phyloP scores from a whole-genome alignment of 1,284 basidiomycete species.

The Bjerkandera adusta region DNA sequence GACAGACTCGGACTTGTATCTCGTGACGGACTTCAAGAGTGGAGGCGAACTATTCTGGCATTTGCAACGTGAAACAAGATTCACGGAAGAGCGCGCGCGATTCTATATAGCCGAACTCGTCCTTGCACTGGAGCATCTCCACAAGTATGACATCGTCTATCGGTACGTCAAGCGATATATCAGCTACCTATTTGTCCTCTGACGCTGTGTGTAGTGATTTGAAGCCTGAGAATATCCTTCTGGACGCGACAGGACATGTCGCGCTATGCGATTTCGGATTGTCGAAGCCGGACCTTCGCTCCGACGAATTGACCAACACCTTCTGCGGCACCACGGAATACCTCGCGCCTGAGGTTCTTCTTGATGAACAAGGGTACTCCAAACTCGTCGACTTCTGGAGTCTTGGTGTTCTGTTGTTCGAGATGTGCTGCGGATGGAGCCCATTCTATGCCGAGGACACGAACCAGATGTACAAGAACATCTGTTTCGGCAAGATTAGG shows the following conservation, averaged over 20 bases:
- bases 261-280: conserved; percentile 97
- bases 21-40: conserved; percentile 99
- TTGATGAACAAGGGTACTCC: conserved; percentile 98
- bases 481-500: conserved; percentile 98
- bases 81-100: conserved; percentile 87
- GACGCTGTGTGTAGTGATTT: conserved; percentile 60
- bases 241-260: conserved; percentile 96
- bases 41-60: conserved; percentile 99
- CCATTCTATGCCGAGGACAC: conserved; percentile 99
- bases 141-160: conserved; percentile 97
- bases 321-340: conserved; percentile 98
- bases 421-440: conserved; percentile 99
- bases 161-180: conserved; percentile 49
- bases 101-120: conserved; percentile 97
- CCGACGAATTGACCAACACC: conserved; percentile 95
- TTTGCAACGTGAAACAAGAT: conserved; percentile 91
- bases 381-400: conserved; percentile 99
- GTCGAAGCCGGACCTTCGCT: conserved; percentile 92
- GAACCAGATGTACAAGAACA: conserved; percentile 99
- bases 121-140: conserved; percentile 91
- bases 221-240: conserved; percentile 96
- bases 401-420: conserved; percentile 87
- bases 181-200: neutral
- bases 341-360: conserved; percentile 96
- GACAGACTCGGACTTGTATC: conserved; percentile 92